Conservation (phyloP, 2,329 filamentous ascomycete genomes). For the Diplodia mutila region DNA sequence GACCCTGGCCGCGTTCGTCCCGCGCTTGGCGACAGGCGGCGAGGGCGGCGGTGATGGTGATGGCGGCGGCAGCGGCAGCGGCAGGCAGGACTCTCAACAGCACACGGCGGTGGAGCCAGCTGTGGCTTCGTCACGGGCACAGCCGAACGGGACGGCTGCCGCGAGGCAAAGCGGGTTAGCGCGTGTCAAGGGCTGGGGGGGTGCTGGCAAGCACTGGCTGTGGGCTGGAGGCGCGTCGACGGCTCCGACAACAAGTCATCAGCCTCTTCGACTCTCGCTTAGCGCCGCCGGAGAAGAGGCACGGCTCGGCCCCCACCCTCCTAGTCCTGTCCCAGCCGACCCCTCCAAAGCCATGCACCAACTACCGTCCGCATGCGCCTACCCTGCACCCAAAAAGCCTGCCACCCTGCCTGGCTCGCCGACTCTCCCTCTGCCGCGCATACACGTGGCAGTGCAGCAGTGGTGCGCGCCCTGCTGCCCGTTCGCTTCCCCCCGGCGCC, state of each 20-base stretch:
- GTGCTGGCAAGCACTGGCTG: slow-evolving; percentile 18
- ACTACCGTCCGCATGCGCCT: background rate
- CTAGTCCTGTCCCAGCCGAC: background rate
- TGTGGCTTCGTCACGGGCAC: slow-evolving; percentile 24
- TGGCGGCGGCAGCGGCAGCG: background rate
- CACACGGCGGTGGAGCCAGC: slow-evolving; percentile 4
- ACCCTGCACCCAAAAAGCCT: background rate
- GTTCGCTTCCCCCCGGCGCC: slow-evolving; percentile 10
- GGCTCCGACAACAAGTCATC: background rate
- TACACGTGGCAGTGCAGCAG: slow-evolving; percentile 29
- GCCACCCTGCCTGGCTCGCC: background rate
- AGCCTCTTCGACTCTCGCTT: slow-evolving; percentile 12
- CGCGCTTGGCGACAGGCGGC: slow-evolving; percentile 7
- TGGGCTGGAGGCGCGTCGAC: background rate
- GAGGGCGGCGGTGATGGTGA: slow-evolving; percentile 10
- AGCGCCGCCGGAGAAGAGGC: slow-evolving; percentile 22
- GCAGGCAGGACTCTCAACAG: background rate
- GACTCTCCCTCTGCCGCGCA: slow-evolving; percentile 8
- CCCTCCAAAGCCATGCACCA: background rate
- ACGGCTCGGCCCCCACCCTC: slow-evolving; percentile 26
- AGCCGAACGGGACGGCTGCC: slow-evolving; percentile 12
- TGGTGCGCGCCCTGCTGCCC: slow-evolving; percentile 9
- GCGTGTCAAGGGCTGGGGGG: slow-evolving; percentile 17
- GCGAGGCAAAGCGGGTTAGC: slow-evolving; percentile 15
- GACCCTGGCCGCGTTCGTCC: slow-evolving; percentile 17